phyloP scores from a whole-genome alignment of 1,284 basidiomycete species.

The Salmacisia buchloeana region DNA sequence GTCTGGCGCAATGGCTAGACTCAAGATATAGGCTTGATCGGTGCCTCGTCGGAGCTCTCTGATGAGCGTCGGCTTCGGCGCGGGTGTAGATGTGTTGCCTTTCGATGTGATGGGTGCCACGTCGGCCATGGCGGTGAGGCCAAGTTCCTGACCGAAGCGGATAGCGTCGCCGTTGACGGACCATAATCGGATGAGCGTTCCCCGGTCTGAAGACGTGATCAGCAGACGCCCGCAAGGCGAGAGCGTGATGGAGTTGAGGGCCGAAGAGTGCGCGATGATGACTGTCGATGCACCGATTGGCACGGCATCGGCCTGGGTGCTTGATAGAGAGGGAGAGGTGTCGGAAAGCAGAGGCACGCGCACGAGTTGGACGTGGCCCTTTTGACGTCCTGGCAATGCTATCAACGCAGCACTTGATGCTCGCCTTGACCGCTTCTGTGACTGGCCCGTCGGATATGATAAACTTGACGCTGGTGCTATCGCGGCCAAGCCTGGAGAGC shows the following conservation, averaged over 20 bases:
- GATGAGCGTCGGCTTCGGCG: conserved; percentile 16
- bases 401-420: conserved; percentile 13
- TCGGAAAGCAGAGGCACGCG: conserved; percentile 10
- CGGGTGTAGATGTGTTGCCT: neutral
- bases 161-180: conserved; percentile 15
- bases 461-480: neutral
- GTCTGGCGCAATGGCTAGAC: conserved; percentile 36
- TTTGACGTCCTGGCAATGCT: conserved; percentile 35
- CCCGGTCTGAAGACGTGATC: conserved; percentile 33
- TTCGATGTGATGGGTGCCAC: too few species aligned
- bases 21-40: conserved; percentile 34
- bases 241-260: conserved; percentile 26
- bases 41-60: conserved; percentile 37
- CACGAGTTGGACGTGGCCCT: conserved; percentile 38
- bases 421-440: neutral
- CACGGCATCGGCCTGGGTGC: neutral
- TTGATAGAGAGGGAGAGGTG: neutral
- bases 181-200: conserved; percentile 39
- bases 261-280: conserved; percentile 36
- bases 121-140: too few species aligned
- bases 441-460: neutral
- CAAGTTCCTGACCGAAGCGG: neutral
- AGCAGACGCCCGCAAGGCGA: conserved; percentile 26
- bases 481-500: neutral
- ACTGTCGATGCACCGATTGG: conserved; percentile 29